phyloP scores from a whole-genome alignment of 805 yeast species.

The Wickerhamiella sorbophila region DNA sequence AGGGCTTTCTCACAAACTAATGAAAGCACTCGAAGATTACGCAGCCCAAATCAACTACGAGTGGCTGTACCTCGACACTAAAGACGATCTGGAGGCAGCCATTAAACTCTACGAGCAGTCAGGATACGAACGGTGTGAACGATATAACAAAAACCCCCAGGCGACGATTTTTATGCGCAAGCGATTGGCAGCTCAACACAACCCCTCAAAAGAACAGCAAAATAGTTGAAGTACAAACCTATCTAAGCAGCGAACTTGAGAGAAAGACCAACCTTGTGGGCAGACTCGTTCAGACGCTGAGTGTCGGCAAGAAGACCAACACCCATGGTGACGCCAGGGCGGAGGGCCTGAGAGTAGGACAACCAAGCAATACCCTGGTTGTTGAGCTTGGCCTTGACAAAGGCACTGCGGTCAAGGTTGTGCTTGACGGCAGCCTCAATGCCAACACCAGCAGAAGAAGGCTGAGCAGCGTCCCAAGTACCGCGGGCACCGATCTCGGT shows the following conservation, averaged over 20 bases:
- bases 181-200: too few relatives aligned
- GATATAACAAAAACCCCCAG: neutral
- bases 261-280: slow-evolving; percentile 95
- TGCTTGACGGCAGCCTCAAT: slow-evolving; percentile 95
- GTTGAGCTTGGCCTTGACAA: slow-evolving; percentile 92
- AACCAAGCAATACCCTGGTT: slow-evolving; percentile 91
- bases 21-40: neutral
- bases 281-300: slow-evolving; percentile 86
- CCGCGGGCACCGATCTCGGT: slow-evolving; percentile 98
- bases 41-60: neutral
- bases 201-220: neutral
- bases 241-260: slow-evolving; percentile 78
- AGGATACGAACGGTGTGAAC: neutral
- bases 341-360: slow-evolving; percentile 85
- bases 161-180: neutral
- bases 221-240: neutral
- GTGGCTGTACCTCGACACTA: neutral
- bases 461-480: slow-evolving; percentile 71
- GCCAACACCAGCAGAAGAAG: slow-evolving; percentile 65
- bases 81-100: neutral
- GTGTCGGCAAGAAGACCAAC: slow-evolving; percentile 96
- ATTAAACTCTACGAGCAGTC: neutral
- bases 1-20: neutral
- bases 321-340: slow-evolving; percentile 94
- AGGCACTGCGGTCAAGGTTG: slow-evolving; percentile 72